Conservation (phyloP, 495 filamentous ascomycete species). For the Ramalina intermedia region DNA sequence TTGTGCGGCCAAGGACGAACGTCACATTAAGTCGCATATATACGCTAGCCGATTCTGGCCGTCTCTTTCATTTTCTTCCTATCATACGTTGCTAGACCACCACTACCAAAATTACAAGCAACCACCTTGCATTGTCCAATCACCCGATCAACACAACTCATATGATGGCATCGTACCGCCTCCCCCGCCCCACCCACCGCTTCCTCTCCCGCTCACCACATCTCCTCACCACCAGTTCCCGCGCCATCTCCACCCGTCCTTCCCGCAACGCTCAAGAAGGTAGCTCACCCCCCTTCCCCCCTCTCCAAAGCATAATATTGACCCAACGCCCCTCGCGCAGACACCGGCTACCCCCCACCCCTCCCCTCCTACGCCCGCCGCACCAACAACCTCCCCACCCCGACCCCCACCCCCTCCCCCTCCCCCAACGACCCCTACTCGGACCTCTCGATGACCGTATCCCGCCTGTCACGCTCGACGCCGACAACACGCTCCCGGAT, state of each 20-base stretch:
- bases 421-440: conserved; percentile 11
- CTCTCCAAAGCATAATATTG: conserved; percentile 14
- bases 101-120: neutral
- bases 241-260: conserved; percentile 5
- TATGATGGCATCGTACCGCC: neutral
- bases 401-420: conserved; percentile 7
- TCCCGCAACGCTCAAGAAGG: conserved; percentile 2
- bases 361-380: neutral
- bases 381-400: no score
- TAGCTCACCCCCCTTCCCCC: neutral
- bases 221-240: neutral
- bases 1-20: neutral
- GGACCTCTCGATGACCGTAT: neutral
- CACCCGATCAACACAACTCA: neutral
- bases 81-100: neutral
- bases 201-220: conserved; percentile 6
- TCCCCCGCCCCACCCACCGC: neutral
- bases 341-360: neutral
- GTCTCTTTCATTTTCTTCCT: neutral
- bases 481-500: neutral
- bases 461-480: neutral
- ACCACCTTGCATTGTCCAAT: neutral
- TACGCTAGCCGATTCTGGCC: neutral
- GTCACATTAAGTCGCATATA: neutral
- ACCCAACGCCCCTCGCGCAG: neutral